Conservation (phyloP, 768 basidiomycete species). For the Holtermannia corniformis region DNA sequence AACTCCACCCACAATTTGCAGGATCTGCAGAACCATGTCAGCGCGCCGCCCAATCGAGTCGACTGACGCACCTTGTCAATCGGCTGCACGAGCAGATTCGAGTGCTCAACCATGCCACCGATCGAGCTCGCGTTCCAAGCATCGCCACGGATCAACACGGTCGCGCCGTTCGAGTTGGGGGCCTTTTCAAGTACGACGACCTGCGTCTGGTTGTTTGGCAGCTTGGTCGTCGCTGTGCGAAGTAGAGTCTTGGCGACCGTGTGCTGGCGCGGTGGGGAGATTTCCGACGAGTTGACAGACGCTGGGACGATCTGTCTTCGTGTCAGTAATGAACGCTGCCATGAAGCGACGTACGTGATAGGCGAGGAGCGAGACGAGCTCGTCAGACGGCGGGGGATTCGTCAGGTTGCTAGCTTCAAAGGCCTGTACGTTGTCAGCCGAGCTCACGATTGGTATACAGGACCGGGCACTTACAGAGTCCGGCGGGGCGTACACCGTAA, state of each 20-base stretch:
- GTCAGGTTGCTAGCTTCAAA: conserved; percentile 5
- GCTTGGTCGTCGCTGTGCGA: conserved; percentile 3
- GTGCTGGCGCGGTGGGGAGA: conserved; percentile 17
- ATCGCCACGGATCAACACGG: conserved; percentile 19
- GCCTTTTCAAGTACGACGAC: conserved; percentile 21
- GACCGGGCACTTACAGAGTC: conserved; percentile 18
- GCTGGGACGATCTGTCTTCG: conserved; percentile 15
- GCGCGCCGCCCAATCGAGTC: neutral
- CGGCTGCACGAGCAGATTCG: conserved; percentile 20
- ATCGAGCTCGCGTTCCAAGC: conserved; percentile 21
- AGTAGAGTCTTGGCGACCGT: conserved; percentile 23
- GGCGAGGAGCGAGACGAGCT: conserved; percentile 12
- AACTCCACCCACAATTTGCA: neutral
- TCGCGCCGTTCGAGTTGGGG: conserved; percentile 1
- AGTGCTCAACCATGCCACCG: conserved; percentile 4
- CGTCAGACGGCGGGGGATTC: conserved; percentile 3
- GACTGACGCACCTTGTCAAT: conserved; percentile 16
- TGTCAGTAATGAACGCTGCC: neutral
- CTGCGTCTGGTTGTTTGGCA: conserved; percentile 21
- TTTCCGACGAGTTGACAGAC: conserved; percentile 13
- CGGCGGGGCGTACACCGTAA: conserved; percentile 16
- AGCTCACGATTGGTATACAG: no score
- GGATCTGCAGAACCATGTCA: conserved; percentile 4
- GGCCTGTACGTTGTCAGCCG: conserved; percentile 1
- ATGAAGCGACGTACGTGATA: conserved; percentile 16